These are phyloP conservation scores for Ajuga chamaepitys DNA, from an alignment of 257 asterid genomes.

Conservation along the genomic window DNA sequence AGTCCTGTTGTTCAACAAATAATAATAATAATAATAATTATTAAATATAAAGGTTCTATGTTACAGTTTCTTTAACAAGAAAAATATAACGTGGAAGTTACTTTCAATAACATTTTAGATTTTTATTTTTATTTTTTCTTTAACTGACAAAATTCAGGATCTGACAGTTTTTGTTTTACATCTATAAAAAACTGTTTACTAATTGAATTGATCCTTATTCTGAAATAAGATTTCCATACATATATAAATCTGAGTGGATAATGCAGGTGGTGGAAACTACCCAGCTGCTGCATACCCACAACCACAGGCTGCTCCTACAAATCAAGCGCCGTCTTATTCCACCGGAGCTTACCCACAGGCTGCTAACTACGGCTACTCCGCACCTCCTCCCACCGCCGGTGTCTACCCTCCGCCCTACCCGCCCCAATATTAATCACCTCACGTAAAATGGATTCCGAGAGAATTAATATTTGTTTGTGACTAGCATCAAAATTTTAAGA, in stretches of 20 bases:
- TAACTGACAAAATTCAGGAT: no score
- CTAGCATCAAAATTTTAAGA: background rate
- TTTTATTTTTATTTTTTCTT: no score
- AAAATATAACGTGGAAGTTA: no score
- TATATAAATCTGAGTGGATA: background rate
- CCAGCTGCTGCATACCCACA: conserved; percentile 16
- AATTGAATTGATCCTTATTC: no score
- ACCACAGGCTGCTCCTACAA: conserved; percentile 16
- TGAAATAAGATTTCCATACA: no score
- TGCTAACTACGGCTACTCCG: background rate
- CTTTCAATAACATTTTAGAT: no score
- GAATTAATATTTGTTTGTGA: background rate
- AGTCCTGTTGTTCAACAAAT: no score
- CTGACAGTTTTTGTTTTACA: no score
- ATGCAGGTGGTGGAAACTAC: conserved; percentile 30
- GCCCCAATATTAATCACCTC: conserved; percentile 14
- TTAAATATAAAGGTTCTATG: no score
- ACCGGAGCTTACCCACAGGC: conserved; percentile 11
- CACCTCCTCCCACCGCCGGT: conserved; percentile 13
- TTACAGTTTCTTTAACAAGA: no score
- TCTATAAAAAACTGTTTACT: no score
- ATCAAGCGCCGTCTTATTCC: conserved; percentile 23
- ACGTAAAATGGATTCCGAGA: background rate
- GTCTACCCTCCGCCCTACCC: conserved; percentile 23
- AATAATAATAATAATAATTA: no score